Evolutionary conservation across 495 filamentous ascomycete genomes (phyloP).

Genomic region (Cenococcum geophilum): DNA sequence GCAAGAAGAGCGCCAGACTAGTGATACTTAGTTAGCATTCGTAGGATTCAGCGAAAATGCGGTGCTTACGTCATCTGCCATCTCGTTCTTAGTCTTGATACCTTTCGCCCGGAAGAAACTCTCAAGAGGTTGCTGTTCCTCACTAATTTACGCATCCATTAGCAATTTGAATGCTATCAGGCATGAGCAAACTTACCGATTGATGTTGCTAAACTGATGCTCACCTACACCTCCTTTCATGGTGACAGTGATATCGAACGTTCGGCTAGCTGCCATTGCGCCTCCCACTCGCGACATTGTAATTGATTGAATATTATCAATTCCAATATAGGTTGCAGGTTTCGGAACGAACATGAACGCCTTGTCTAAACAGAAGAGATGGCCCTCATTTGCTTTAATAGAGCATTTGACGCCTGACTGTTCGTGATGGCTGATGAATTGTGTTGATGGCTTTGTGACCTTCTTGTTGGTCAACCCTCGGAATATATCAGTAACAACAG

Average conservation of each 20-base stretch:
- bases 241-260: slow-evolving; percentile 91
- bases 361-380: slow-evolving; percentile 94
- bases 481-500: slow-evolving; percentile 91
- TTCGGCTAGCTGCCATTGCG: slow-evolving; percentile 85
- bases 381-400: slow-evolving; percentile 97
- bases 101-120: slow-evolving; percentile 92
- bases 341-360: slow-evolving; percentile 99
- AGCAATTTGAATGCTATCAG: neutral
- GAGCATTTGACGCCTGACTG: slow-evolving; percentile 98
- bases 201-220: slow-evolving; percentile 98
- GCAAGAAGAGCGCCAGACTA: slow-evolving; percentile 60
- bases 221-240: slow-evolving; percentile 73
- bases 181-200: slow-evolving; percentile 53
- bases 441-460: slow-evolving; percentile 84
- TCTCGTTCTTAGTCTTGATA: slow-evolving; percentile 95
- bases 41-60: neutral
- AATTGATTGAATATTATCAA: slow-evolving; percentile 81
- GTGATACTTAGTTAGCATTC: slow-evolving; percentile 11
- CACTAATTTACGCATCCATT: slow-evolving; percentile 42
- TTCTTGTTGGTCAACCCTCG: slow-evolving; percentile 89
- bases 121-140: slow-evolving; percentile 92
- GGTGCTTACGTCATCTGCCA: slow-evolving; percentile 57
- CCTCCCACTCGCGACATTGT: slow-evolving; percentile 95
- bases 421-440: slow-evolving; percentile 86
- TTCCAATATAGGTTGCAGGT: slow-evolving; percentile 90